A percentile compares a stretch with the other conserved stretches of the same genome.
These are phyloP conservation scores for Amphibolis antarctica DNA, from an alignment of 106 monocot species.

Conservation along the genomic window DNA sequence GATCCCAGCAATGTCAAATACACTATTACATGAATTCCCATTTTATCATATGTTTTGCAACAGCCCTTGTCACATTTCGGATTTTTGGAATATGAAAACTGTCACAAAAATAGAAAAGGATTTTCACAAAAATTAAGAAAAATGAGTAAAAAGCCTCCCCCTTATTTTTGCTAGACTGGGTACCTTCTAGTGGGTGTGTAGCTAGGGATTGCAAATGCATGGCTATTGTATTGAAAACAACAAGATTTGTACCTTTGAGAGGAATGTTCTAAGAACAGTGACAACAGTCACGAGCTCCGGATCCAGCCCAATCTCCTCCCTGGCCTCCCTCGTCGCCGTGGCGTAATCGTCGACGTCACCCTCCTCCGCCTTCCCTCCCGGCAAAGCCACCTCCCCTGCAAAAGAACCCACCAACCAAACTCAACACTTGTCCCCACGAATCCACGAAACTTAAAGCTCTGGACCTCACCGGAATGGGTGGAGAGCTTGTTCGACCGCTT, in stretches of 20 bases:
- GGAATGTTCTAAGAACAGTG: constrained; percentile 45
- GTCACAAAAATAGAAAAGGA: too few species aligned
- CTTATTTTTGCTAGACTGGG: too few species aligned
- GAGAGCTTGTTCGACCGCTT: constrained; percentile 66
- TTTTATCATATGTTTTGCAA: too few species aligned
- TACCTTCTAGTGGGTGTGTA: too few species aligned
- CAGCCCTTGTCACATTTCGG: too few species aligned
- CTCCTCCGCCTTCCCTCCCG: constrained; percentile 28
- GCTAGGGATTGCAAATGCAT: too few species aligned
- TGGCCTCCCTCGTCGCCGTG: constrained; percentile 24
- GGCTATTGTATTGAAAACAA: too few species aligned
- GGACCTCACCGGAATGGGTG: constrained; percentile 49
- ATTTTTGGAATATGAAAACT: too few species aligned
- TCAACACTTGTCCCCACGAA: not conserved
- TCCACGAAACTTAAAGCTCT: not conserved
- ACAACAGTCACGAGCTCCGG: constrained; percentile 31
- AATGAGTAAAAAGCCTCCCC: too few species aligned
- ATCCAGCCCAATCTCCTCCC: constrained; percentile 29
- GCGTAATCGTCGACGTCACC: constrained; percentile 15
- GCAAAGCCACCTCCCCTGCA: constrained; percentile 63
- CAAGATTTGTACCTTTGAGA: constrained; percentile 41
- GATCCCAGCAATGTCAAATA: too few species aligned
- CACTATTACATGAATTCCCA: not conserved
- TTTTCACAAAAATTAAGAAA: too few species aligned
- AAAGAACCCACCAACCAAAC: not conserved